phyloP scores from a whole-genome alignment of 83 land plant genomes.

The Picea mariana region DNA sequence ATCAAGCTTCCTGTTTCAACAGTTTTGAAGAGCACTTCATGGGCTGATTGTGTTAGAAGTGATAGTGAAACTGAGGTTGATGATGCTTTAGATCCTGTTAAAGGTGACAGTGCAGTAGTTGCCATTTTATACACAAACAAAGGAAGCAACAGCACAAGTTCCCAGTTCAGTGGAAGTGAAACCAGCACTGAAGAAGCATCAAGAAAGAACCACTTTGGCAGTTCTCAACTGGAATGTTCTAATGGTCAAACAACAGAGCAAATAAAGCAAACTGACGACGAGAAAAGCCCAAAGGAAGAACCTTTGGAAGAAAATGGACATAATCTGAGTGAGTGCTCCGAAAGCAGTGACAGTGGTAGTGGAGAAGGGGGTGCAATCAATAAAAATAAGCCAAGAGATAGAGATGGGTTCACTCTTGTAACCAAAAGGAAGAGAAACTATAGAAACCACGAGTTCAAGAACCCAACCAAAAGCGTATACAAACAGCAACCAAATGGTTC shows the following conservation, averaged over 20 bases:
- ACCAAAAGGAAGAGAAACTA: constrained; percentile 8
- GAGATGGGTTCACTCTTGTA: constrained; percentile 12
- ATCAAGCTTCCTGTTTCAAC: background rate
- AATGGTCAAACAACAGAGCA: constrained; percentile 12
- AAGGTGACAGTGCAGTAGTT: constrained; percentile 16
- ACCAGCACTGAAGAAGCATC: constrained; percentile 3
- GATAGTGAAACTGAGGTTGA: constrained; percentile 16
- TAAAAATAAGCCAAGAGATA: background rate
- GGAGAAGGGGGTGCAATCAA: background rate
- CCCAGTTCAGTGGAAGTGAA: background rate
- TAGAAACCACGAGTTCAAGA: background rate
- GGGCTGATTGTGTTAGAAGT: constrained; percentile 3
- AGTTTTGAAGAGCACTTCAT: background rate
- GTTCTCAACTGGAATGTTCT: background rate
- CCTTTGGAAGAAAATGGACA: constrained; percentile 8
- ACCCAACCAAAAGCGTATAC: background rate
- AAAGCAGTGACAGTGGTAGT: constrained; percentile 12
- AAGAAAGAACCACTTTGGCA: background rate
- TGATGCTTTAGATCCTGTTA: constrained; percentile 13
- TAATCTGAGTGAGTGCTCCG: constrained; percentile 6
- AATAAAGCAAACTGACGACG: background rate
- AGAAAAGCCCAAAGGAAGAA: background rate
- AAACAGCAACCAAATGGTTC: background rate
- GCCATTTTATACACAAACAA: constrained; percentile 9
- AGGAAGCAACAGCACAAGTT: background rate